A percentile compares a stretch with the other conserved stretches of the same genome.
Evolutionary conservation across 2,329 filamentous ascomycete genomes (phyloP).

Genomic region (Xylariaceae sp.): DNA sequence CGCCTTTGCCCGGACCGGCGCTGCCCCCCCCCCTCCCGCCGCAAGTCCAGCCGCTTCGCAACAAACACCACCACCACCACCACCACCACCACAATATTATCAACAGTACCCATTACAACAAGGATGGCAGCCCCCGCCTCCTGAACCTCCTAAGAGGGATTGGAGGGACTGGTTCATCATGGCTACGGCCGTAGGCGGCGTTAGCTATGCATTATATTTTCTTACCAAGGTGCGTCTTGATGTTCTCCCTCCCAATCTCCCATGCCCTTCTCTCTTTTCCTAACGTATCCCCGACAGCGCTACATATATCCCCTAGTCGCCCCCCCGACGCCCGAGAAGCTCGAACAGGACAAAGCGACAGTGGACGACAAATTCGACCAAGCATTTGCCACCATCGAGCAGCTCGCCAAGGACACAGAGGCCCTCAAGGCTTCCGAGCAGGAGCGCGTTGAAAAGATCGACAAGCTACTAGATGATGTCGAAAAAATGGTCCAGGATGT

Average conservation of each 20-base stretch:
- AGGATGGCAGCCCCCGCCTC: conserved; percentile 55
- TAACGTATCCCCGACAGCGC: conserved; percentile 58
- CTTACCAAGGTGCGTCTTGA: conserved; percentile 66
- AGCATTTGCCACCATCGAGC: conserved; percentile 86
- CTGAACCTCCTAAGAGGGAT: conserved; percentile 70
- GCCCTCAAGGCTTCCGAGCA: conserved; percentile 83
- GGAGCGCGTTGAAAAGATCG: conserved; percentile 76
- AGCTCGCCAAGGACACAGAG: conserved; percentile 85
- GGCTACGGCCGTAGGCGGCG: conserved; percentile 88
- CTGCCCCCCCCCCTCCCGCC: conserved; percentile 46
- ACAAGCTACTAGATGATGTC: conserved; percentile 76
- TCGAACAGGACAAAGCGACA: conserved; percentile 88
- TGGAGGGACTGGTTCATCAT: conserved; percentile 99
- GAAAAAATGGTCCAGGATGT: conserved; percentile 78
- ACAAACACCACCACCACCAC: too few relatives aligned
- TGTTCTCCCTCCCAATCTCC: neutral
- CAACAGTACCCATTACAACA: conserved; percentile 46
- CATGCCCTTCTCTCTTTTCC: neutral
- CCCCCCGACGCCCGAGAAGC: conserved; percentile 86
- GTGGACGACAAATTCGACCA: conserved; percentile 93
- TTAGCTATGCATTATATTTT: conserved; percentile 83
- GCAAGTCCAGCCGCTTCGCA: conserved; percentile 39
- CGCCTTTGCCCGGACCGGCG: conserved; percentile 70
- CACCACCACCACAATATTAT: too few relatives aligned
- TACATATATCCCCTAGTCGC: conserved; percentile 89